phyloP scores from a whole-genome alignment of 805 yeast species.

The Suhomyces vadensis region DNA sequence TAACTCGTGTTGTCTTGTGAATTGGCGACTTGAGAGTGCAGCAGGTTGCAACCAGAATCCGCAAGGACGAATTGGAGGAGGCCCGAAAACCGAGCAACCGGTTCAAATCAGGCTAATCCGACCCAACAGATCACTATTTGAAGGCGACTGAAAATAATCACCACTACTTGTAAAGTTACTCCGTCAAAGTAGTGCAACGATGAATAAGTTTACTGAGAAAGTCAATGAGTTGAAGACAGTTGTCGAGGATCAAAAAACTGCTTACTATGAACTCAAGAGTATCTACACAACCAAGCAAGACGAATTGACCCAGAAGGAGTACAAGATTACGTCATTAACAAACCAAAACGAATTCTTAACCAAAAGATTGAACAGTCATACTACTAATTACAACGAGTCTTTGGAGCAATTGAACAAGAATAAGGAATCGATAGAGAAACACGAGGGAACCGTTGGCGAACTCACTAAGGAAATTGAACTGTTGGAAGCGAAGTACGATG shows the following conservation, averaged over 20 bases:
- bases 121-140: too few relatives aligned
- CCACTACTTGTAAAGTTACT: not conserved
- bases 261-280: slow-evolving; percentile 15
- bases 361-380: slow-evolving; percentile 9
- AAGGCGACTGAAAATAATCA: too few relatives aligned
- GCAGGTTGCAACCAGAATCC: too few relatives aligned
- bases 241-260: slow-evolving; percentile 13
- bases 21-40: too few relatives aligned
- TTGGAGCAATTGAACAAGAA: slow-evolving; percentile 8
- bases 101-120: too few relatives aligned
- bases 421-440: slow-evolving; percentile 6
- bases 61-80: too few relatives aligned
- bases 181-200: too few relatives aligned
- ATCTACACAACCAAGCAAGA: slow-evolving; percentile 9
- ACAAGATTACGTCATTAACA: slow-evolving; percentile 9
- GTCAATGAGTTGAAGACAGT: slow-evolving; percentile 13
- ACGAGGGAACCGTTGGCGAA: slow-evolving; percentile 2
- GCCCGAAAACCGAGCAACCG: too few relatives aligned
- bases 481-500: slow-evolving; percentile 14
- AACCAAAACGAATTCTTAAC: slow-evolving; percentile 14
- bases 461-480: slow-evolving; percentile 12
- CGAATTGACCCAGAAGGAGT: slow-evolving; percentile 17
- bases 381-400: slow-evolving; percentile 3
- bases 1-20: too few relatives aligned
- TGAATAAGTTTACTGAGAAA: slow-evolving; percentile 19